Base-by-base conservation (phyloP, 768 basidiomycete species). In the Tulasnella calospora region DNA sequence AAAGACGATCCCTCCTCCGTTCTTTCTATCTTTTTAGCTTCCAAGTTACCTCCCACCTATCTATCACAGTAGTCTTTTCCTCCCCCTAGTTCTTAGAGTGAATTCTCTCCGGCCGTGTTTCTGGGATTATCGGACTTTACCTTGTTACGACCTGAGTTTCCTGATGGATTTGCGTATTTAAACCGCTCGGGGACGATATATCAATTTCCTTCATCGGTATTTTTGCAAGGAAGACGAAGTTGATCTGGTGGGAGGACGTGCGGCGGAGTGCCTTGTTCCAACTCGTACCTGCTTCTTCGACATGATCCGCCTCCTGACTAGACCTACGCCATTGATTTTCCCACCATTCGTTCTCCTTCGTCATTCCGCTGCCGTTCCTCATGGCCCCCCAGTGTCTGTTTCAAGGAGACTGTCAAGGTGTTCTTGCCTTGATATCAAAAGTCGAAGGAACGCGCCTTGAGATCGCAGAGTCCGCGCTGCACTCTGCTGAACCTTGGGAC, bases 1-100 rank as follows among this genome's bases (percentile, higher is more conserved):
- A 38, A 30, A 72, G 71, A 72, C 71, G 15, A 35, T 72, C 13
- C 36, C 71, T 46, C 35, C 38, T 41, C 70, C 36, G 35, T 72
- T 40, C 36, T 35, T 33, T 72, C 36, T 30, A 40, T 72, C 19
- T 46, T 36, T 23, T 67, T 67, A 67, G 61, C 27, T 67, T 9
- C 12, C n/a, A 30, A 61, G 57, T 61, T 67, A 6, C 61, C 33
- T 27, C 33, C 30, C 30, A 51, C 61, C 30, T 67, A 27, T 35
- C 61, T 67, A 67, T 67, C 61, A 33, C 30, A 67, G 17, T 67
- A 67, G 30, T 17, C 6, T 35, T 67, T 15, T 67, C 61, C 27
- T 67, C 44, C 44, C 55, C 61, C 61, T 67, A 67, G 61, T 67
- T 35, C 33, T 67, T 67, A 67, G 61, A 67, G 61, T 67, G 61